Evolutionary conservation across 1,284 basidiomycete species (phyloP), one percentile per base, ranked within the genome.

Genomic region (Sanghuangporus sanghuang): DNA sequence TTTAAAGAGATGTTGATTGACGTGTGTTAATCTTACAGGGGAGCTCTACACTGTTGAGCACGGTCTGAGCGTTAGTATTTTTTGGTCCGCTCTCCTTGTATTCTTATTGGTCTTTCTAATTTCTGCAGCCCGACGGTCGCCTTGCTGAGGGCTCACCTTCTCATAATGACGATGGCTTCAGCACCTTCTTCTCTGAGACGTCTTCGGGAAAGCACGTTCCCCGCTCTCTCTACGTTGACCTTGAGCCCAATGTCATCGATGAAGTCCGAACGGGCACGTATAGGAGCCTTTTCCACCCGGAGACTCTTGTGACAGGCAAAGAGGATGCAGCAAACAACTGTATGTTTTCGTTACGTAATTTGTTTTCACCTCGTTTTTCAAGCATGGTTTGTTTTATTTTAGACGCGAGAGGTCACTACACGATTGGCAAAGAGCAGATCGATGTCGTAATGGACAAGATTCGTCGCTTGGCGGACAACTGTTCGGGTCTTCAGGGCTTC

Each of bases 301-400:
- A 99, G 84, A 97, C 95, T 67, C 89, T 99, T 84, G 93, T 99
- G 77, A 95, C 92, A 65, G 97, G 97, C 71, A 99, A 99, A 84
- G 97, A 99, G 83, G 97, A 99, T 74, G 96, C 96, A 63, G 96
- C 96, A 69, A 99, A 98, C 85, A 99, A 99, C 78, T 99, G 93
- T 95, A 71, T 73, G 90, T 75, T 59, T 23, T 27, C 49, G 27
- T 62, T 54, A 57, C 57, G 52, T 65, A 65, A 65, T 38, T 11
- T 23, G 38, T 2, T 39, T 40, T 39, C 38, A n/a, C 23, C 23
- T 60, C 23, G 2, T 59, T 63, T 64, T 56, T 61, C 42, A 39
- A 2, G 57, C 57, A 64, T 60, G 61, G 58, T 60, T 32, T 32
- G 4, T 32, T 32, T 32, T 62, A 67, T 65, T 62, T 60, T 68